These are phyloP conservation scores for Trypanosoma boissoni DNA, from an alignment of 208 protist genomes.

Conservation along the genomic window DNA sequence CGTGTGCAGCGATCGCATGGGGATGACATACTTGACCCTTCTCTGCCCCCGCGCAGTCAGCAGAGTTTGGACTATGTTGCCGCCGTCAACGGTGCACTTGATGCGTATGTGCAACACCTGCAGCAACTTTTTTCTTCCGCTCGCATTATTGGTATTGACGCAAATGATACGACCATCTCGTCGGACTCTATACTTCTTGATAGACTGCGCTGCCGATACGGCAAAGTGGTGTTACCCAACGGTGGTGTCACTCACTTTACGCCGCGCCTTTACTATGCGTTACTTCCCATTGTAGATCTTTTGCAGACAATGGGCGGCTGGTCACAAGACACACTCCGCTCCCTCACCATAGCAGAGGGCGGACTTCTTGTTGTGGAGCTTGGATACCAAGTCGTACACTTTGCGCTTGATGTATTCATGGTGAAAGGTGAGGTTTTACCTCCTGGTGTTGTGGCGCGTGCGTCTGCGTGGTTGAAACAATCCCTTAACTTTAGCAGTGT, in stretches of 20 bases:
- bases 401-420: slow-evolving; percentile 85
- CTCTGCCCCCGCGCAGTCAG: slow-evolving; percentile 33
- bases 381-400: slow-evolving; percentile 85
- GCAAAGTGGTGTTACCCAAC: slow-evolving; percentile 56
- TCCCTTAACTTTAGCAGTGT: slow-evolving; percentile 70
- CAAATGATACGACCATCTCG: slow-evolving; percentile 42
- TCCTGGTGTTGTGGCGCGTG: slow-evolving; percentile 42
- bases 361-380: slow-evolving; percentile 83
- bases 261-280: slow-evolving; percentile 23
- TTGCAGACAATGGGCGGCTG: slow-evolving; percentile 4
- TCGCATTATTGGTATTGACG: slow-evolving; percentile 74
- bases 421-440: slow-evolving; percentile 59
- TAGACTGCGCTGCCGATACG: slow-evolving; percentile 80
- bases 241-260: slow-evolving; percentile 22
- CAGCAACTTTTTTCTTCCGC: slow-evolving; percentile 52
- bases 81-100: slow-evolving; percentile 50
- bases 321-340: slow-evolving; percentile 14
- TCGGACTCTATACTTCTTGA: slow-evolving; percentile 65
- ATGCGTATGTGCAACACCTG: slow-evolving; percentile 65
- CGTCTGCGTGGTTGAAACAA: slow-evolving; percentile 71
- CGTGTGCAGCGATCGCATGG: slow-evolving; percentile 51
- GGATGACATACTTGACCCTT: slow-evolving; percentile 71
- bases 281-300: slow-evolving; percentile 25
- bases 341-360: slow-evolving; percentile 37
- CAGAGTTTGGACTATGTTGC: slow-evolving; percentile 19